Evolutionary conservation across 163 green algal species (phyloP).

Genomic region (Trebouxiophyceae sp.): DNA sequence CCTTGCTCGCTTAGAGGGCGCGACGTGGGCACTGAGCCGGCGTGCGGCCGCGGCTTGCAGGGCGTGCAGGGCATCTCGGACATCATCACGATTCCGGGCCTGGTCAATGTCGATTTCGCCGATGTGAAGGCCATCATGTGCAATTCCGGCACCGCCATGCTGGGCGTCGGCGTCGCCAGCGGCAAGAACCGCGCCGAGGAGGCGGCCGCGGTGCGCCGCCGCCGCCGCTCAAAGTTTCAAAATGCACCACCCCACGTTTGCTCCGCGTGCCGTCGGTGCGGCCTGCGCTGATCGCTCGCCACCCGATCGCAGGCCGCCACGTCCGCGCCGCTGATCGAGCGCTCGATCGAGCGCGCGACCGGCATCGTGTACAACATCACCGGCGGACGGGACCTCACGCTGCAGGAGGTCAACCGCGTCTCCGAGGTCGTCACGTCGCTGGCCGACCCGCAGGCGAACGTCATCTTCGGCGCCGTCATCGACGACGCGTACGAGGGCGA

Average conservation of each 20-base stretch:
- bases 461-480: constrained; percentile 86
- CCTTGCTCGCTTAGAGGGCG: not conserved
- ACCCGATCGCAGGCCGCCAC: constrained; percentile 45
- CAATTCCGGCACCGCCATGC: constrained; percentile 76
- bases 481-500: constrained; percentile 67
- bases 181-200: constrained; percentile 79
- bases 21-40: not conserved
- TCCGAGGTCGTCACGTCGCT: constrained; percentile 86
- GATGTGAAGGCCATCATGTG: constrained; percentile 81
- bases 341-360: constrained; percentile 68
- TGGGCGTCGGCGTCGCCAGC: constrained; percentile 53
- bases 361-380: constrained; percentile 89
- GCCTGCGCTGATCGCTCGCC: no score
- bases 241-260: not conserved
- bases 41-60: constrained; percentile 24
- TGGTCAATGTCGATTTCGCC: constrained; percentile 84
- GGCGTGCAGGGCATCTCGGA: constrained; percentile 88
- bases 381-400: constrained; percentile 64
- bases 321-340: constrained; percentile 70
- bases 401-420: constrained; percentile 83
- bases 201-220: constrained; percentile 43
- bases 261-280: no score
- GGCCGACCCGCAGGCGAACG: constrained; percentile 79
- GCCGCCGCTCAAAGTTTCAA: no score
- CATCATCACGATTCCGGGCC: constrained; percentile 76